A percentile compares a stretch with the other conserved stretches of the same genome.
phyloP scores from a whole-genome alignment of 257 asterid genomes.

The Ajuga chamaepitys region DNA sequence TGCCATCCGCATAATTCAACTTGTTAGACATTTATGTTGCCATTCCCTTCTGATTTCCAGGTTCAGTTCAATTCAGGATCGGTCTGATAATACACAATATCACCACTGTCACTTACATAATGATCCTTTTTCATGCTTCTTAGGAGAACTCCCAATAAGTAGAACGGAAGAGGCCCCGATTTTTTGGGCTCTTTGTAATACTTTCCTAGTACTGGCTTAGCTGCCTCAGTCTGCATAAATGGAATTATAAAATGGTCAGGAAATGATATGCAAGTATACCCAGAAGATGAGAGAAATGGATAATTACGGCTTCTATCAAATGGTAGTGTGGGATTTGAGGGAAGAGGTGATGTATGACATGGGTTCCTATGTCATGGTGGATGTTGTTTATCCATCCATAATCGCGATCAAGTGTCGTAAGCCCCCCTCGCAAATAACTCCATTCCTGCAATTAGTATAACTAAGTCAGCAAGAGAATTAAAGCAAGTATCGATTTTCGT shows the following conservation, averaged over 20 bases:
- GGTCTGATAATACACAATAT: conserved; percentile 56
- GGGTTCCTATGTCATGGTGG: conserved; percentile 92
- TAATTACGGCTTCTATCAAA: conserved; percentile 76
- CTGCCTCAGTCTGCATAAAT: conserved; percentile 65
- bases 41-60: conserved; percentile 6
- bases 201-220: conserved; percentile 67
- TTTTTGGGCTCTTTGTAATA: conserved; percentile 72
- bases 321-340: conserved; percentile 94
- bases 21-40: neutral
- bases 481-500: neutral
- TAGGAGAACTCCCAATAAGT: conserved; percentile 52
- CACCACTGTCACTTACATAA: conserved; percentile 66
- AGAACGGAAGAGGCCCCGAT: conserved; percentile 65
- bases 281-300: neutral
- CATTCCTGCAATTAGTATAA: conserved; percentile 50
- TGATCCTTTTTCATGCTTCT: conserved; percentile 69
- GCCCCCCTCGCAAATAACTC: conserved; percentile 90
- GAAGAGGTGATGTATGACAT: conserved; percentile 87
- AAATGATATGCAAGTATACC: neutral
- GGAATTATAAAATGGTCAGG: neutral
- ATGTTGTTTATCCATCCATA: conserved; percentile 87
- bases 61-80: conserved; percentile 38
- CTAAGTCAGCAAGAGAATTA: neutral
- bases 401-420: conserved; percentile 78
- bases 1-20: neutral